A percentile compares a stretch with the other conserved stretches of the same genome.
phyloP scores from a whole-genome alignment of 1,139 yeast species.

The Suhomyces terraborum region DNA sequence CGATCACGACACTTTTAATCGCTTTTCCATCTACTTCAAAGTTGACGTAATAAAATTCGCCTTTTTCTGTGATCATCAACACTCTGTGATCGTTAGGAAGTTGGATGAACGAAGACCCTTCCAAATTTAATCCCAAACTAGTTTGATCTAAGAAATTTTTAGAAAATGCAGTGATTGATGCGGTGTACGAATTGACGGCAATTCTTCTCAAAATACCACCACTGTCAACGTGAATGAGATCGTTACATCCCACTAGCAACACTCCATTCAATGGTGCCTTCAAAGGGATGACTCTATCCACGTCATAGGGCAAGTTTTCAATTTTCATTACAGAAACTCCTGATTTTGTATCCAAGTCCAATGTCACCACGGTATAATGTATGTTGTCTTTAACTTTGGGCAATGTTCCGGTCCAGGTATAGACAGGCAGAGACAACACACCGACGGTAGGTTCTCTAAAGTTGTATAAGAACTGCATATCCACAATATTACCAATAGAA shows the following conservation, averaged over 20 bases:
- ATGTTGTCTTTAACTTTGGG: conserved; percentile 64
- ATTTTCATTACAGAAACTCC: conserved; percentile 70
- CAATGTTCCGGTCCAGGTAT: conserved; percentile 78
- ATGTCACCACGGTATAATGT: conserved; percentile 60
- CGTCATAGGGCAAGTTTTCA: conserved; percentile 72
- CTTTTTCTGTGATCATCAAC: conserved; percentile 53
- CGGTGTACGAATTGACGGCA: conserved; percentile 61
- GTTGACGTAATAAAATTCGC: conserved; percentile 51
- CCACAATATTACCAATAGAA: conserved; percentile 60
- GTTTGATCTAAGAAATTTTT: conserved; percentile 55
- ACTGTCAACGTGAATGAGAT: conserved; percentile 76
- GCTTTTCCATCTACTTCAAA: conserved; percentile 56
- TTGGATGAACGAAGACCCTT: conserved; percentile 52
- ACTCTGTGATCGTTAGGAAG: conserved; percentile 53
- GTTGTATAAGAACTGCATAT: conserved; percentile 66
- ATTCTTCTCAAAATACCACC: conserved; percentile 74
- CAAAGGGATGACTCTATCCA: conserved; percentile 64
- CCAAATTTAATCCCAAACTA: conserved; percentile 56
- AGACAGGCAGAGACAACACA: conserved; percentile 59
- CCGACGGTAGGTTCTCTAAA: conserved; percentile 84
- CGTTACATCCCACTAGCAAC: conserved; percentile 74
- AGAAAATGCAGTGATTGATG: conserved; percentile 51
- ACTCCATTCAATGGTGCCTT: conserved; percentile 71
- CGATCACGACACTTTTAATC: conserved; percentile 39
- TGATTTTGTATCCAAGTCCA: conserved; percentile 62